Conservation (phyloP, 139 green algal genomes). For the Coccomyxa sp. region DNA sequence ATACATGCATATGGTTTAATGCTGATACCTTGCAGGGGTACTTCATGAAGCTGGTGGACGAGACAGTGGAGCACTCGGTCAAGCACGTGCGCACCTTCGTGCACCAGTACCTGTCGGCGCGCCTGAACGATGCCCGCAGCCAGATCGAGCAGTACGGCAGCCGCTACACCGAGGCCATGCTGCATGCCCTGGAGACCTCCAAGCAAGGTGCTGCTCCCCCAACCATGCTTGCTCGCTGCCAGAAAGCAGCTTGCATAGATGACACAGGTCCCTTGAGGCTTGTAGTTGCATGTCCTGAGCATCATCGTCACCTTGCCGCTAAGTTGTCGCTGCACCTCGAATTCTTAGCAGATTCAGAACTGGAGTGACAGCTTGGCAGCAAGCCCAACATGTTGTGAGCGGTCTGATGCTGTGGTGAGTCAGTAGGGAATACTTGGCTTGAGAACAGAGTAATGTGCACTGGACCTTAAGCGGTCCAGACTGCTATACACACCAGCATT, state of each 20-base stretch:
- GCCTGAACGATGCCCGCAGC: slow-evolving; percentile 4
- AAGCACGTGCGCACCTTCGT: slow-evolving; percentile 21
- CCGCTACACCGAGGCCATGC: slow-evolving; percentile 15
- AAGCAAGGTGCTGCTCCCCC: slow-evolving; percentile 3
- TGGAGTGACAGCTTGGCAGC: no score
- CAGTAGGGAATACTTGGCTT: no score
- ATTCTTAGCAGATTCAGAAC: background rate
- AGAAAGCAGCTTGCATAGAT: background rate
- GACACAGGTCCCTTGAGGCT: background rate
- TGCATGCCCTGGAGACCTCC: slow-evolving; percentile 11
- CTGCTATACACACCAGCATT: no score
- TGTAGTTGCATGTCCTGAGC: background rate
- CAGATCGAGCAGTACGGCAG: slow-evolving; percentile 15
- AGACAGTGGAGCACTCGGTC: slow-evolving; percentile 10
- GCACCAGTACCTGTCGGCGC: slow-evolving; percentile 15
- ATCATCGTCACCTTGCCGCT: background rate
- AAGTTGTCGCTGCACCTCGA: background rate
- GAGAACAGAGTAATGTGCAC: no score
- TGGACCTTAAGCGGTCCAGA: no score
- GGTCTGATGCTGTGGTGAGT: no score
- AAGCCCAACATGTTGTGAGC: no score
- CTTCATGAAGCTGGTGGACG: slow-evolving; percentile 17
- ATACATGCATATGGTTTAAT: no score
- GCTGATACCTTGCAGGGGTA: slow-evolving; percentile 18
- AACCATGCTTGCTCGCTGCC: background rate